phyloP scores from a whole-genome alignment of 1,139 yeast genomes.

The Sugiyamaella novakii region DNA sequence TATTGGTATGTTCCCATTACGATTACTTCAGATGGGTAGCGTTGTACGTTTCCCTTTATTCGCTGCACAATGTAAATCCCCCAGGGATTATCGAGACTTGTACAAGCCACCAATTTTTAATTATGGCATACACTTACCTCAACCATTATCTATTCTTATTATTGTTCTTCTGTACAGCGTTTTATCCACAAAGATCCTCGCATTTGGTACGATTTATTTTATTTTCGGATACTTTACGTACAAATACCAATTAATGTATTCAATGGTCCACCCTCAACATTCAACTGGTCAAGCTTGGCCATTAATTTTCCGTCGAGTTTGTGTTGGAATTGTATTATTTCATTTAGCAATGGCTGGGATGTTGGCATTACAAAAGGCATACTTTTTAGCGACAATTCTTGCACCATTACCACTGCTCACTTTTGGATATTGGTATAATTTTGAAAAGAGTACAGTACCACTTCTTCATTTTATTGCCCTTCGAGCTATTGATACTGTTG shows the following conservation, averaged over 20 bases:
- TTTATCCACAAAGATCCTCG: conserved; percentile 71
- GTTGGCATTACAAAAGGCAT: conserved; percentile 76
- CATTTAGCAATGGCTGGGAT: conserved; percentile 94
- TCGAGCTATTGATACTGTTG: conserved; percentile 52
- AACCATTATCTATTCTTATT: conserved; percentile 72
- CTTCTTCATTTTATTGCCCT: conserved; percentile 83
- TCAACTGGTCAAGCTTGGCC: conserved; percentile 92
- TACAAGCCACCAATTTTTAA: conserved; percentile 78
- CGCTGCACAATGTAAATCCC: conserved; percentile 61
- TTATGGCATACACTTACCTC: conserved; percentile 80
- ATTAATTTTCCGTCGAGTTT: conserved; percentile 68
- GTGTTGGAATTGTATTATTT: conserved; percentile 69
- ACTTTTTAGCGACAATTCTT: conserved; percentile 66
- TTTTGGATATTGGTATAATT: conserved; percentile 70
- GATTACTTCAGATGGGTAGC: conserved; percentile 69
- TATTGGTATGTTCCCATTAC: conserved; percentile 79
- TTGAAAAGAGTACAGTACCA: conserved; percentile 79
- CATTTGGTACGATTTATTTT: conserved; percentile 74
- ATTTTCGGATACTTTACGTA: conserved; percentile 73
- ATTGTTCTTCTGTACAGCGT: conserved; percentile 73
- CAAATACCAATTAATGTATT: conserved; percentile 77
- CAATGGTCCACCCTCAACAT: conserved; percentile 85
- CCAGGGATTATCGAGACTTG: conserved; percentile 67
- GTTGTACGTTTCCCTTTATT: conserved; percentile 60
- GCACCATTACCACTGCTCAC: conserved; percentile 76